Conservation (phyloP, 148 eudicot genomes). For the Camellia granthamiana region DNA sequence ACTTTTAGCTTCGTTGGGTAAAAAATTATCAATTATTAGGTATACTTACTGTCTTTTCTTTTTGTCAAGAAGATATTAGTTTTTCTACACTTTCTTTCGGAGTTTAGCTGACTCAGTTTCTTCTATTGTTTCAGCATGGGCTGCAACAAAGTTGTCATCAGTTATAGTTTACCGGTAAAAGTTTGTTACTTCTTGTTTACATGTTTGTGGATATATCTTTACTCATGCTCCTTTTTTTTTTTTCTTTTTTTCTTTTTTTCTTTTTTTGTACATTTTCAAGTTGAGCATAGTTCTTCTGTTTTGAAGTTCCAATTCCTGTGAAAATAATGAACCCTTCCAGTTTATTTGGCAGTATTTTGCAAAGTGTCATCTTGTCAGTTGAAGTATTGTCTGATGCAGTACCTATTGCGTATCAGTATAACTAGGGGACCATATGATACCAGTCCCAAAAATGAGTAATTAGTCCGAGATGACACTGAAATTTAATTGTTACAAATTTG, state of each 20-base stretch:
- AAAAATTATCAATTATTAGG: constrained; percentile 43
- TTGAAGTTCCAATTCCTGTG: not conserved
- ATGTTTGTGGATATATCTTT: not conserved
- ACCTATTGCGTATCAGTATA: too few species aligned
- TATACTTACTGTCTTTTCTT: constrained; percentile 1
- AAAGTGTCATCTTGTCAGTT: too few species aligned
- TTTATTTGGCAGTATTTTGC: not conserved
- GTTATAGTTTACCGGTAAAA: constrained; percentile 42
- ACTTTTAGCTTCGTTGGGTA: constrained; percentile 39
- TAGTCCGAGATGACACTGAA: too few species aligned
- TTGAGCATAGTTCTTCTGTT: not conserved
- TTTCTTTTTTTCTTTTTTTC: not conserved
- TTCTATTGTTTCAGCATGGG: constrained; percentile 32
- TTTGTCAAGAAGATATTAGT: not conserved
- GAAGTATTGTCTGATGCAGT: too few species aligned
- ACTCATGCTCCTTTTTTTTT: not conserved
- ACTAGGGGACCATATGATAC: too few species aligned
- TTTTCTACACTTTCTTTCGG: not conserved
- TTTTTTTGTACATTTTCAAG: not conserved
- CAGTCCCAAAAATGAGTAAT: too few species aligned
- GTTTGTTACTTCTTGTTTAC: constrained; percentile 9
- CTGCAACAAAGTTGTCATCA: constrained; percentile 35
- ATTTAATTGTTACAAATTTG: too few species aligned
- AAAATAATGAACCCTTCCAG: not conserved
- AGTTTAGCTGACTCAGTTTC: not conserved